phyloP scores from a whole-genome alignment of 768 basidiomycete species.

The Auricularia cornea region DNA sequence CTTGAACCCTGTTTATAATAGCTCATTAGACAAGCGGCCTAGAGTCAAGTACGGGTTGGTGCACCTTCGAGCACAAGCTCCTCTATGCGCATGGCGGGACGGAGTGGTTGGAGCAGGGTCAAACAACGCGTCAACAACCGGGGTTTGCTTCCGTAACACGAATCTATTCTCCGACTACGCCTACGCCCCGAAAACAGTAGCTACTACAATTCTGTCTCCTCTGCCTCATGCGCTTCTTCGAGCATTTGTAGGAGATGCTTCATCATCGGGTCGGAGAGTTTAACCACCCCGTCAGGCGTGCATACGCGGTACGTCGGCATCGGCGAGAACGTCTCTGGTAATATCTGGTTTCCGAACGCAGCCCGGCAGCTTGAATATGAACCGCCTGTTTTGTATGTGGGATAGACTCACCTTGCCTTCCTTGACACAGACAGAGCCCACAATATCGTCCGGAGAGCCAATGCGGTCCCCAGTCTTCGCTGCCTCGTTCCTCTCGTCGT shows the following conservation, averaged over 20 bases:
- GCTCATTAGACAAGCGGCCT: background rate
- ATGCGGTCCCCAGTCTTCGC: slow-evolving; percentile 51
- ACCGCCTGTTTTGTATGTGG: background rate
- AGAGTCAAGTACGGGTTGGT: slow-evolving; percentile 1
- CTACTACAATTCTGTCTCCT: background rate
- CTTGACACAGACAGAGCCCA: slow-evolving; percentile 65
- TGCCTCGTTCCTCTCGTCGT: slow-evolving; percentile 69
- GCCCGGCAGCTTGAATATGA: background rate
- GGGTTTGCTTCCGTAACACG: background rate
- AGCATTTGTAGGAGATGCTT: background rate
- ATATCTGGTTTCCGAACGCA: slow-evolving; percentile 44
- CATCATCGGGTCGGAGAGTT: slow-evolving; percentile 42
- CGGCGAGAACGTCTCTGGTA: slow-evolving; percentile 64
- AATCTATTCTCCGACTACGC: background rate
- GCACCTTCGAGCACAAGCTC: slow-evolving; percentile 89
- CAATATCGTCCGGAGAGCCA: slow-evolving; percentile 78
- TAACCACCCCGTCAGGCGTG: slow-evolving; percentile 62
- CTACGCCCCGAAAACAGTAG: background rate
- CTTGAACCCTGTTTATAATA: slow-evolving; percentile 67
- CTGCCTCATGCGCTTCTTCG: background rate
- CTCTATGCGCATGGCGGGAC: slow-evolving; percentile 69
- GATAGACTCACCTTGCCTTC: slow-evolving; percentile 46
- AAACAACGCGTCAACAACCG: background rate
- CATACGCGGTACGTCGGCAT: slow-evolving; percentile 82
- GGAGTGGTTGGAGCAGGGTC: background rate